Conservation (phyloP, 2,329 filamentous ascomycete species). For the Corynespora cassiicola region DNA sequence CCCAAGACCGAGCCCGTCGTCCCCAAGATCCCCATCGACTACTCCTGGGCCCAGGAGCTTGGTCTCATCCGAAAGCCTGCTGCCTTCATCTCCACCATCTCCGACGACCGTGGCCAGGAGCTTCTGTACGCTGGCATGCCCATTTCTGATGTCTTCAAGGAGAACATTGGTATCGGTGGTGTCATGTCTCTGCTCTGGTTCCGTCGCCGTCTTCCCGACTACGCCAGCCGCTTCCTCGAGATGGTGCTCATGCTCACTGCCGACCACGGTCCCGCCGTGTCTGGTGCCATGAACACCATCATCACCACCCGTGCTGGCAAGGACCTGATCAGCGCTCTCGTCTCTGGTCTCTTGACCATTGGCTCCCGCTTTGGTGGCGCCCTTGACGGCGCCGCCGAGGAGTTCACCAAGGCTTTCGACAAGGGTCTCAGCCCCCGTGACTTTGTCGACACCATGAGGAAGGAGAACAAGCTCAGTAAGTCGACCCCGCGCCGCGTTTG, state of each 20-base stretch:
- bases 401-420: conserved; percentile 98
- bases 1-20: conserved; percentile 88
- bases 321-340: conserved; percentile 94
- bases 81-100: conserved; percentile 99
- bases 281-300: conserved; percentile 99
- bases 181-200: conserved; percentile 99
- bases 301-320: conserved; percentile 99
- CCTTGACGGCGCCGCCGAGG: conserved; percentile 94
- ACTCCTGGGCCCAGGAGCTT: conserved; percentile 99
- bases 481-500: conserved; percentile 17
- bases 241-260: conserved; percentile 99
- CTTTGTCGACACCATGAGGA: conserved; percentile 98
- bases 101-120: conserved; percentile 99
- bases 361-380: conserved; percentile 98
- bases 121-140: conserved; percentile 98
- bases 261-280: conserved; percentile 98
- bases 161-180: conserved; percentile 99
- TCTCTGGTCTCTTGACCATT: conserved; percentile 96
- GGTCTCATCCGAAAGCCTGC: conserved; percentile 99
- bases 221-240: conserved; percentile 98
- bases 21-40: conserved; percentile 99
- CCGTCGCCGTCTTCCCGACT: conserved; percentile 93
- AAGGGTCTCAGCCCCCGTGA: conserved; percentile 98
- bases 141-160: conserved; percentile 99
- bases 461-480: conserved; percentile 97